These are phyloP conservation scores for Phytophthora sp. DNA, from an alignment of 352 stramenopile genomes.

Conservation along the genomic window DNA sequence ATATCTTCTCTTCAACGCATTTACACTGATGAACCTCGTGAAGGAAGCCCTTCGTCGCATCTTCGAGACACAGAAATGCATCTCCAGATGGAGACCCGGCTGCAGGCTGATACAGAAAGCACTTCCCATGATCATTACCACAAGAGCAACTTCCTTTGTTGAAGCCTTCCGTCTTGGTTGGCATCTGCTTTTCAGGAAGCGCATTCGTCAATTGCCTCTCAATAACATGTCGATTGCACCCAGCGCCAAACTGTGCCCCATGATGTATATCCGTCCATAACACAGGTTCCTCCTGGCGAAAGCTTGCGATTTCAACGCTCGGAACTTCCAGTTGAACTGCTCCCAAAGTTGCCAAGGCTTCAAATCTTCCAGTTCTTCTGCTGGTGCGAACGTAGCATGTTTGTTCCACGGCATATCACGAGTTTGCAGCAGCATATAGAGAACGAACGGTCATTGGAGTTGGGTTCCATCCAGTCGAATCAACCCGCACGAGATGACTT, in stretches of 20 bases:
- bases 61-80: conserved; percentile 18
- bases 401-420: conserved; percentile 13
- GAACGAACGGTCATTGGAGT: conserved; percentile 14
- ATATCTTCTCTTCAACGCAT: conserved; percentile 1
- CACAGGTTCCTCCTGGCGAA: background rate
- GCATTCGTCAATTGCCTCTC: conserved; percentile 10
- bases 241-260: conserved; percentile 18
- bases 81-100: conserved; percentile 5
- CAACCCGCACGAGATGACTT: conserved; percentile 25
- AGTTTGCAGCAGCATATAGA: conserved; percentile 23
- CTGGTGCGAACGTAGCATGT: background rate
- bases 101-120: conserved; percentile 13
- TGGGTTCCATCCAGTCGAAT: conserved; percentile 2
- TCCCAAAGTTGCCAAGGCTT: conserved; percentile 19
- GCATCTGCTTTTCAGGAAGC: conserved; percentile 6
- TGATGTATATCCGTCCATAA: conserved; percentile 14
- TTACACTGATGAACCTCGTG: conserved; percentile 20
- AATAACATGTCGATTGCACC: conserved; percentile 6
- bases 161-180: conserved; percentile 10
- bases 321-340: conserved; percentile 19
- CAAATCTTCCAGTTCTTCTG: background rate
- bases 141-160: conserved; percentile 2
- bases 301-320: conserved; percentile 18
- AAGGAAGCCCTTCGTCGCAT: conserved; percentile 10
- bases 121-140: background rate